Conservation (phyloP, 306 rosid species). For the Alnus rubra region DNA sequence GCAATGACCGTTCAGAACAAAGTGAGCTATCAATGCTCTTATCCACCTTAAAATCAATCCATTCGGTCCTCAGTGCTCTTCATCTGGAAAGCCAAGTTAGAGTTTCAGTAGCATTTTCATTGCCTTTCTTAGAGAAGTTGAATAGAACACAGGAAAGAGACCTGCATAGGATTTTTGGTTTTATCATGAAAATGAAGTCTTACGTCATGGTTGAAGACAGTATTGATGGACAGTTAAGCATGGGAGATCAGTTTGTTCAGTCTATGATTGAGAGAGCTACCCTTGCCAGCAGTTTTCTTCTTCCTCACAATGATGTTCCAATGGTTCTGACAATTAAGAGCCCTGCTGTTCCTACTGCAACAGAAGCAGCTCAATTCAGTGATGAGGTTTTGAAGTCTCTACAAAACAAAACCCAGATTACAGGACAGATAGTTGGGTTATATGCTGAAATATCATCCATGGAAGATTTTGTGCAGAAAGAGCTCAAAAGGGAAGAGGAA, state of each 20-base stretch:
- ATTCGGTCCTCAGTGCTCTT: constrained; percentile 40
- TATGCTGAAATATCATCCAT: constrained; percentile 42
- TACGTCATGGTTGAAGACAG: constrained; percentile 50
- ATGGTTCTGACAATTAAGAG: constrained; percentile 47
- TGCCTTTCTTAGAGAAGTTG: constrained; percentile 46
- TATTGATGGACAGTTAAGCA: constrained; percentile 39
- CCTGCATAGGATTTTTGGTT: constrained; percentile 37
- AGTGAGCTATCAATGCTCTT: constrained; percentile 39
- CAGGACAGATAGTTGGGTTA: constrained; percentile 46
- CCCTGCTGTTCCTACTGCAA: constrained; percentile 36
- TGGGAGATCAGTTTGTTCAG: constrained; percentile 44
- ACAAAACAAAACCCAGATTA: constrained; percentile 37
- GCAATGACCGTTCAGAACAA: constrained; percentile 29
- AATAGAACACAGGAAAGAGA: constrained; percentile 28
- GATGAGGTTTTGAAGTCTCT: constrained; percentile 42
- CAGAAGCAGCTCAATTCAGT: constrained; percentile 43
- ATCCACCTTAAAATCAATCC: constrained; percentile 42
- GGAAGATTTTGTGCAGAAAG: constrained; percentile 48
- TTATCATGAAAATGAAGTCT: constrained; percentile 45
- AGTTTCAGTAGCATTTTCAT: constrained; percentile 60
- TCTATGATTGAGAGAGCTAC: constrained; percentile 37
- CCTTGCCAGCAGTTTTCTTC: constrained; percentile 41
- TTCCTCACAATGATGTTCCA: constrained; percentile 55
- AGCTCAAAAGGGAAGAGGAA: constrained; percentile 48
- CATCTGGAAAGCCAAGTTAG: constrained; percentile 35